Conservation (phyloP, 768 basidiomycete species). For the Russula abietina region DNA sequence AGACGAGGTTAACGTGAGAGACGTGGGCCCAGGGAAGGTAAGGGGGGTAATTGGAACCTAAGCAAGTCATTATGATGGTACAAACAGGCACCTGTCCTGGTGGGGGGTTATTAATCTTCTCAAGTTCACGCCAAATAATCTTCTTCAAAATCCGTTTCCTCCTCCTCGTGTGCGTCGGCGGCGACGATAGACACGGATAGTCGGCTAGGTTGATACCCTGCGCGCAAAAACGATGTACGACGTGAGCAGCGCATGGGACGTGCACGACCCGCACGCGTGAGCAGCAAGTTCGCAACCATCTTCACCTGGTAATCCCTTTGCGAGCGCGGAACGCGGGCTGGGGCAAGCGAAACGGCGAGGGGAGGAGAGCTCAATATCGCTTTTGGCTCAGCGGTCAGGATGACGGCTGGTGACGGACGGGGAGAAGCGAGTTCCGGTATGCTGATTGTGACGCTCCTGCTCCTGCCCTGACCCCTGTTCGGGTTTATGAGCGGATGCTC, state of each 20-base stretch:
- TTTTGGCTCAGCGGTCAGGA: constrained; percentile 9
- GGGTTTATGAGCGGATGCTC: constrained; percentile 5
- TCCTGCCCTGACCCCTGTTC: neutral
- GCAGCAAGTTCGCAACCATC: constrained; percentile 23
- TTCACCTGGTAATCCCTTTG: constrained; percentile 22
- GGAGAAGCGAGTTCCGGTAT: constrained; percentile 1
- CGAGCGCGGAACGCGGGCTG: constrained; percentile 15
- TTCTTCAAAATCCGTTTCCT: neutral
- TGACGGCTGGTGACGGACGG: constrained; percentile 12
- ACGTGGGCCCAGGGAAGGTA: neutral
- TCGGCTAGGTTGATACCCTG: constrained; percentile 22
- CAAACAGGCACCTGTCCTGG: constrained; percentile 22
- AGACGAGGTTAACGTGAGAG: constrained; percentile 10
- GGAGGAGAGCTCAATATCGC: neutral
- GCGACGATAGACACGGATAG: constrained; percentile 13
- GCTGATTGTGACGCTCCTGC: neutral
- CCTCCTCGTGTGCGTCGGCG: neutral
- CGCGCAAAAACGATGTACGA: constrained; percentile 7
- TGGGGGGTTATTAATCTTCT: constrained; percentile 1
- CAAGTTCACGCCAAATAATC: neutral
- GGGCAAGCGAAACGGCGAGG: constrained; percentile 16
- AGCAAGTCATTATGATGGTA: constrained; percentile 18
- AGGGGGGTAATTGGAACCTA: neutral
- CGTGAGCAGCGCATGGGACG: constrained; percentile 23
- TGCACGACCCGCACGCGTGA: constrained; percentile 18